These are phyloP conservation scores for Aureobasidium melanogenum DNA, from an alignment of 2,329 filamentous ascomycete species.

Conservation along the genomic window DNA sequence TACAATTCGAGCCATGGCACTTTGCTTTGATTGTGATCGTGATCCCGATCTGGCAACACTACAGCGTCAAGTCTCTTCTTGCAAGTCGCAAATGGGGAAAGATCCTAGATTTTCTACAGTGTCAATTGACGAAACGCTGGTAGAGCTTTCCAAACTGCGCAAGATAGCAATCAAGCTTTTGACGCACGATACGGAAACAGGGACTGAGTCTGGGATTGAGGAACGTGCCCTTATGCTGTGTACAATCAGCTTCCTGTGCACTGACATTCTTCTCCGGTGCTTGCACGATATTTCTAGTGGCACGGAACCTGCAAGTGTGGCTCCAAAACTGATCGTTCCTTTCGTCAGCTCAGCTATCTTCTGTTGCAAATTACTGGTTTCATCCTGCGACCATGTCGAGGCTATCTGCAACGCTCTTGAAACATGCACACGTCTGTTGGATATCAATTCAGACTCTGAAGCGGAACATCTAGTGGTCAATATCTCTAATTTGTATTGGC, in stretches of 20 bases:
- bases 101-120: background rate
- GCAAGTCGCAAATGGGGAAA: background rate
- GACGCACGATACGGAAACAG: background rate
- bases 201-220: background rate
- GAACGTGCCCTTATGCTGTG: background rate
- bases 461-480: slow-evolving; percentile 37
- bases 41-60: background rate
- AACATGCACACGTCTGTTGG: background rate
- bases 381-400: background rate
- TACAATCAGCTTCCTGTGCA: background rate
- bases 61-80: background rate
- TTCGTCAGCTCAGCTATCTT: slow-evolving; percentile 4
- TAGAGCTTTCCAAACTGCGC: background rate
- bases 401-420: background rate
- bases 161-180: background rate
- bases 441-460: background rate
- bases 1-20: background rate
- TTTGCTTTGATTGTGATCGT: background rate
- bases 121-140: background rate
- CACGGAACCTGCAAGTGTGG: background rate
- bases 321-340: background rate
- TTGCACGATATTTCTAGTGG: background rate
- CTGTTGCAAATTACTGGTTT: background rate
- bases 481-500: slow-evolving; percentile 63
- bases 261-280: background rate